These are phyloP conservation scores for Theobroma cacao DNA, from an alignment of 345 rosid genomes.

Conservation along the genomic window DNA sequence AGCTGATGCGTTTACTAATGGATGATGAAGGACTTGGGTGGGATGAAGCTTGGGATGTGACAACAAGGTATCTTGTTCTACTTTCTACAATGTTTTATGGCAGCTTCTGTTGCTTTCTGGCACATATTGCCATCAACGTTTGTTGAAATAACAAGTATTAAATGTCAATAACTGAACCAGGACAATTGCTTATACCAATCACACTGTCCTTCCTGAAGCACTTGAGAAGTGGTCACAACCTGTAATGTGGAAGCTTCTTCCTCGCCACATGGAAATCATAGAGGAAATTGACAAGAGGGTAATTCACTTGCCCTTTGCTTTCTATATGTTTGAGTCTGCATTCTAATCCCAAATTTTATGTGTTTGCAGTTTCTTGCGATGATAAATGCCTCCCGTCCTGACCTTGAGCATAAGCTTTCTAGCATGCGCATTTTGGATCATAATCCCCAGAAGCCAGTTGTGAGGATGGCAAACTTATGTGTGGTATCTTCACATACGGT, in stretches of 20 bases:
- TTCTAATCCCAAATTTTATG: constrained; percentile 13
- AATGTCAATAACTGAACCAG: constrained; percentile 40
- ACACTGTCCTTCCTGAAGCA: constrained; percentile 99
- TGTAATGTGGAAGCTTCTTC: constrained; percentile 95
- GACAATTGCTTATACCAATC: constrained; percentile 94
- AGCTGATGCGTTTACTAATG: constrained; percentile 87
- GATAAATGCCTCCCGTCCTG: constrained; percentile 45
- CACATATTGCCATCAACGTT: constrained; percentile 4
- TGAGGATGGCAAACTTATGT: constrained; percentile 96
- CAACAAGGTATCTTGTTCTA: constrained; percentile 46
- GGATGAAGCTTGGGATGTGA: constrained; percentile 98
- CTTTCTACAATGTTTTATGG: neutral
- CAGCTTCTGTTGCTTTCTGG: constrained; percentile 6
- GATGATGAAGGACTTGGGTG: constrained; percentile 93
- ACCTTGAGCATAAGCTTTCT: constrained; percentile 81
- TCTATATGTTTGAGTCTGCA: constrained; percentile 12
- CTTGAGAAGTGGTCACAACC: constrained; percentile 95
- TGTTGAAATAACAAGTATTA: constrained; percentile 10
- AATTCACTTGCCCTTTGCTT: constrained; percentile 18
- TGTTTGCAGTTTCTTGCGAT: constrained; percentile 64
- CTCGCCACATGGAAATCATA: constrained; percentile 99
- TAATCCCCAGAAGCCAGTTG: constrained; percentile 86
- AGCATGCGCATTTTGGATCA: constrained; percentile 77
- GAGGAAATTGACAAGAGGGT: constrained; percentile 93
- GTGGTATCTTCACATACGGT: constrained; percentile 89